These are phyloP conservation scores for Clonostachys solani DNA, from an alignment of 2,329 filamentous ascomycete genomes.

Conservation along the genomic window DNA sequence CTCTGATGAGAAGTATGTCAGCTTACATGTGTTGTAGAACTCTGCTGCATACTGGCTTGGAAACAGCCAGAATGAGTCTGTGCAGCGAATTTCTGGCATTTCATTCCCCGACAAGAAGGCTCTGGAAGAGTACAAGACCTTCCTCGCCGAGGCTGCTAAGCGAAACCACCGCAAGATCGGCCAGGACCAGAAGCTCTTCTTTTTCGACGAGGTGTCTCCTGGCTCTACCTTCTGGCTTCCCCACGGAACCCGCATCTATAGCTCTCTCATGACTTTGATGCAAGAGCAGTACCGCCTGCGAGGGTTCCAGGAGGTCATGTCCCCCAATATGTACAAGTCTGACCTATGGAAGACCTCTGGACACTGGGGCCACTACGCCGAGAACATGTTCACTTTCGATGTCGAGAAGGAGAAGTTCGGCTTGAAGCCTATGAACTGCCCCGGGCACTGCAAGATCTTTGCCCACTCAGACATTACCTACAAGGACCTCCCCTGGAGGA, in stretches of 20 bases:
- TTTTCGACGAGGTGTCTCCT: conserved; percentile 92
- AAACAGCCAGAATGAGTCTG: conserved; percentile 86
- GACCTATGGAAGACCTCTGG: conserved; percentile 92
- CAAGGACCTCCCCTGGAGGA: conserved; percentile 77
- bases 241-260: conserved; percentile 90
- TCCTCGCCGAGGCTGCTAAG: conserved; percentile 96
- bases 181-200: conserved; percentile 94
- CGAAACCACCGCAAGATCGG: conserved; percentile 93
- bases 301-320: conserved; percentile 91
- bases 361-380: conserved; percentile 81
- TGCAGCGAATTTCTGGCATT: conserved; percentile 95
- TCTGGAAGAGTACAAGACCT: conserved; percentile 89
- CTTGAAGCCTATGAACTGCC: conserved; percentile 98
- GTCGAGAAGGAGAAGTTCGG: conserved; percentile 70
- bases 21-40: conserved; percentile 50
- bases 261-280: conserved; percentile 77
- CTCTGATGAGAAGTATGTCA: conserved; percentile 18
- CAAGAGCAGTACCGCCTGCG: conserved; percentile 88
- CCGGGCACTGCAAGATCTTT: conserved; percentile 88
- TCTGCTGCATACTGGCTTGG: conserved; percentile 84
- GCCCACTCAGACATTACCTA: conserved; percentile 80
- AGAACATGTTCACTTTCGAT: conserved; percentile 80
- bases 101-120: conserved; percentile 95
- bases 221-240: conserved; percentile 91
- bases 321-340: conserved; percentile 92